A percentile compares a stretch with the other conserved stretches of the same genome.
These are phyloP conservation scores for Trichophyton mentagrophytes DNA, from an alignment of 2,329 filamentous ascomycete species.

Conservation along the genomic window DNA sequence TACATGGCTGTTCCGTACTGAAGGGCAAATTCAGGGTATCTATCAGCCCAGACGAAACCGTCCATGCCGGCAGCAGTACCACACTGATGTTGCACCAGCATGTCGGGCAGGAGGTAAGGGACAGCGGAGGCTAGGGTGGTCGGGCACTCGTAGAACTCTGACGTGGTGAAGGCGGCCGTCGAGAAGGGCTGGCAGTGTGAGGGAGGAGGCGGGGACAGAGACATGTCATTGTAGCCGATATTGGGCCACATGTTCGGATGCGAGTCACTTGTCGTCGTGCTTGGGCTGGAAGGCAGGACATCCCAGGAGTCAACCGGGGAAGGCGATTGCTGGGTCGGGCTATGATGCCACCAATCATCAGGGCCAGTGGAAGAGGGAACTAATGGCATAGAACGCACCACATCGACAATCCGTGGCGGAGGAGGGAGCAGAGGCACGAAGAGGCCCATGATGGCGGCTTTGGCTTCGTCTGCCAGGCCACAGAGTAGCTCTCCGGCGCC, in stretches of 20 bases:
- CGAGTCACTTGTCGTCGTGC: conserved; percentile 56
- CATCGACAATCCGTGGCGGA: conserved; percentile 76
- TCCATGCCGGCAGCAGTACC: conserved; percentile 64
- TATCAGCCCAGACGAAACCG: conserved; percentile 67
- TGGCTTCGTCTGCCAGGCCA: conserved; percentile 87
- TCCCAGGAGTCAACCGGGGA: conserved; percentile 78
- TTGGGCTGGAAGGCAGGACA: conserved; percentile 78
- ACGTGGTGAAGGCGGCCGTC: conserved; percentile 48
- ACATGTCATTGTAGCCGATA: conserved; percentile 54
- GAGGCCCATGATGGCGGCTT: conserved; percentile 68
- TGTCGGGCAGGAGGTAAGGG: conserved; percentile 69
- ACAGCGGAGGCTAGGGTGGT: conserved; percentile 53
- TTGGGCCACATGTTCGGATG: conserved; percentile 64
- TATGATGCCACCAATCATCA: conserved; percentile 64
- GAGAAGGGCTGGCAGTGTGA: conserved; percentile 69
- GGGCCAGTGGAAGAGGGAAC: conserved; percentile 68
- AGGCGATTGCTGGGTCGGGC: conserved; percentile 52
- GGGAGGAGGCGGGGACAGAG: conserved; percentile 64
- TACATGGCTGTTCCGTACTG: conserved; percentile 69
- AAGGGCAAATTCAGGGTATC: conserved; percentile 67
- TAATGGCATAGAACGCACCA: conserved; percentile 72
- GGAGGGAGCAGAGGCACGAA: conserved; percentile 77
- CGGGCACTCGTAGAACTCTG: conserved; percentile 66
- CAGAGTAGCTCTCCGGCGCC: conserved; percentile 85
- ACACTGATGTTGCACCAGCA: conserved; percentile 69